Evolutionary conservation across 306 rosid genomes (phyloP), one percentile per base, ranked within the genome.

Genomic region (Comarum palustre): DNA sequence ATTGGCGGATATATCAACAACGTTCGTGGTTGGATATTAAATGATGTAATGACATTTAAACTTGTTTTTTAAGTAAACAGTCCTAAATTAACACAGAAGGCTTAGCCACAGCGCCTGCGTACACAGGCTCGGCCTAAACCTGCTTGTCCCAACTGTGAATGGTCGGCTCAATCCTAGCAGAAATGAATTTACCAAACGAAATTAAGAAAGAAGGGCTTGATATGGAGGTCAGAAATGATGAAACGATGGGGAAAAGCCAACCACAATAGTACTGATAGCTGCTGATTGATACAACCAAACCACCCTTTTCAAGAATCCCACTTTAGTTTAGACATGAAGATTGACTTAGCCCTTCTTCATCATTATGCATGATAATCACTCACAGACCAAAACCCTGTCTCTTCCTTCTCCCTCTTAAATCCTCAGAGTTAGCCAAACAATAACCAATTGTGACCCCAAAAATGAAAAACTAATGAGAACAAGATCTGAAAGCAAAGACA

Each of bases 101-200:
- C n/a, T n/a, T n/a, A n/a, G n/a, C n/a, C n/a, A n/a, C n/a, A n/a
- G n/a, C n/a, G n/a, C n/a, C n/a, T n/a, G n/a, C n/a, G n/a, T n/a
- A n/a, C n/a, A n/a, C n/a, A n/a, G n/a, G n/a, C n/a, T n/a, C n/a
- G n/a, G n/a, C n/a, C n/a, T 36, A 36, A 36, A 55, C 15, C 31
- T 55, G 61, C n/a, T 24, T 76, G 84, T 79, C 79, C 61, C 62
- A 58, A 66, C 16, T 52, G 14, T 36, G 8, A 43, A 1, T 36
- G 39, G 34, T n/a, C 54, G 64, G 68, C 48, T 66, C 68, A 3
- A 9, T 15, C 10, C 46, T 2, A n/a, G 11, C 10, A 50, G 24
- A 50, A 15, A 17, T 15, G n/a, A n/a, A 19, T n/a, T 50, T n/a
- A n/a, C n/a, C n/a, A n/a, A 50, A 50, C 24, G 25, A 50, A 6